Evolutionary conservation across 2,329 filamentous ascomycete species (phyloP).

Genomic region (Cytospora mali): DNA sequence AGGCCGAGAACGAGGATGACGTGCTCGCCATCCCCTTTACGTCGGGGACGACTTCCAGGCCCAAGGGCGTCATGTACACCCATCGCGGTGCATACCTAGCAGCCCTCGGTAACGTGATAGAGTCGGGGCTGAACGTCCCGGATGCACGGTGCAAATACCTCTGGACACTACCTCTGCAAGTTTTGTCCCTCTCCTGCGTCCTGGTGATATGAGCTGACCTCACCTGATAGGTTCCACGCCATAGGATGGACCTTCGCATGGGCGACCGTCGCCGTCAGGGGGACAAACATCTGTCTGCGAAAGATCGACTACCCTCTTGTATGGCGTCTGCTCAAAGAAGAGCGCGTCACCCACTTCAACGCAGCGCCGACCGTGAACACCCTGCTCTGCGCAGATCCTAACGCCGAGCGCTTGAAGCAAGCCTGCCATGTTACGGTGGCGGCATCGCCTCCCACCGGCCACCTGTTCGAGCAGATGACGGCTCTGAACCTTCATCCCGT

Average conservation of each 20-base stretch:
- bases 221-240: constrained; percentile 58
- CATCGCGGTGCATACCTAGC: constrained; percentile 88
- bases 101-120: constrained; percentile 81
- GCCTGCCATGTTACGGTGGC: constrained; percentile 89
- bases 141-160: constrained; percentile 76
- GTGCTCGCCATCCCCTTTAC: constrained; percentile 91
- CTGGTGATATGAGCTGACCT: neutral
- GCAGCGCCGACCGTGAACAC: constrained; percentile 97
- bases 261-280: constrained; percentile 88
- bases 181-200: constrained; percentile 39
- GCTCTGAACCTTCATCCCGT: constrained; percentile 83
- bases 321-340: constrained; percentile 84
- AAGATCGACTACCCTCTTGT: constrained; percentile 96
- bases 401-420: constrained; percentile 69
- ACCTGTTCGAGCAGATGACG: constrained; percentile 89
- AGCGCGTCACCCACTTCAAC: constrained; percentile 91
- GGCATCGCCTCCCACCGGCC: constrained; percentile 83
- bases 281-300: constrained; percentile 91
- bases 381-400: constrained; percentile 76
- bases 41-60: constrained; percentile 85
- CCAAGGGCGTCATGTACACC: constrained; percentile 92
- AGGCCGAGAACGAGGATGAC: constrained; percentile 74
- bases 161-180: constrained; percentile 91
- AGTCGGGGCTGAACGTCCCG: constrained; percentile 78
- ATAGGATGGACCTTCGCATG: constrained; percentile 88